Conservation (phyloP, 352 stramenopile genomes). For the Phytophthora pisi region DNA sequence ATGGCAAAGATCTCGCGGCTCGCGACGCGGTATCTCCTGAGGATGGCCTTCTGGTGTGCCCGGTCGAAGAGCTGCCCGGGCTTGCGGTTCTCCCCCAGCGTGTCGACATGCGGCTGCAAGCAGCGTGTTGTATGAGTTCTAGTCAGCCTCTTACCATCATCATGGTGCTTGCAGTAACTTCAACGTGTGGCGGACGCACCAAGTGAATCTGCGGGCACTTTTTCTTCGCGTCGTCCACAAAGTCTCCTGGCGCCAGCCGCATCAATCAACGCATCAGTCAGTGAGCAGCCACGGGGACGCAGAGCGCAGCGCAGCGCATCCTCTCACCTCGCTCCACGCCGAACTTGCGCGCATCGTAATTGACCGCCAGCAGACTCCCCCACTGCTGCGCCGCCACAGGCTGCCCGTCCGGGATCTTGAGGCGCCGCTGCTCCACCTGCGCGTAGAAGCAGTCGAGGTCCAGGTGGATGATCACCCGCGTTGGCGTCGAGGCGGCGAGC, state of each 20-base stretch:
- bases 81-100: constrained; percentile 76
- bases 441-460: constrained; percentile 91
- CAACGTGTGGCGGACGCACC: constrained; percentile 40
- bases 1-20: constrained; percentile 83
- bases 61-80: constrained; percentile 67
- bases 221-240: constrained; percentile 58
- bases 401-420: constrained; percentile 64
- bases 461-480: constrained; percentile 81
- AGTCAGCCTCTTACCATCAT: background rate
- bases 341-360: constrained; percentile 80
- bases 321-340: constrained; percentile 60
- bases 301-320: background rate
- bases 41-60: constrained; percentile 81
- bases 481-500: background rate
- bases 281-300: background rate
- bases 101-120: constrained; percentile 80
- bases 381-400: constrained; percentile 87
- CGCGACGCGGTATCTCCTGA: constrained; percentile 78
- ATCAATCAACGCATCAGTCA: background rate
- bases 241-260: constrained; percentile 48
- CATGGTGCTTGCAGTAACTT: constrained; percentile 1
- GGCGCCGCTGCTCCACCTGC: constrained; percentile 80
- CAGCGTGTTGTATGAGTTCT: background rate
- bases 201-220: constrained; percentile 85
- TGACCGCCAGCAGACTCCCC: constrained; percentile 83